phyloP scores from a whole-genome alignment of 148 eudicot genomes.

The Vaccinium myrtillus region DNA sequence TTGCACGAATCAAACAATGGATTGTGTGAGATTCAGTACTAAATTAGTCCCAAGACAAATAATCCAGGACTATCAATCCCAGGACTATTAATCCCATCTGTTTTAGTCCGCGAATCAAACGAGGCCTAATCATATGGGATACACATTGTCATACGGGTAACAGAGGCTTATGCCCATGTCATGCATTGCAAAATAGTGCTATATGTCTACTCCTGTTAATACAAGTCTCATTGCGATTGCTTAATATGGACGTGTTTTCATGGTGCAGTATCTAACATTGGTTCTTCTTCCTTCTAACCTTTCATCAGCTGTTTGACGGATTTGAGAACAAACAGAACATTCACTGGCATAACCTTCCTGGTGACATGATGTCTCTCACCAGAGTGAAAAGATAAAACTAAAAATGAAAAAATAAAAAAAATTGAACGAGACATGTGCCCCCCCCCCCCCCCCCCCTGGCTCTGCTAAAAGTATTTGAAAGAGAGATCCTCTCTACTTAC shows the following conservation, averaged over 20 bases:
- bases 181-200: neutral
- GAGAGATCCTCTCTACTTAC: neutral
- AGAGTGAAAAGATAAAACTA: neutral
- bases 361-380: neutral
- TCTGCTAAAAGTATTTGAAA: neutral
- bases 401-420: neutral
- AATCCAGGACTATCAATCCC: no score
- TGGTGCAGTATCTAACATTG: no score
- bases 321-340: neutral
- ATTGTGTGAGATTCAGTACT: no score
- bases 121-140: no score
- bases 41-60: no score
- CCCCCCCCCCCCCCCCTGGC: neutral
- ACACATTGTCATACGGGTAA: neutral
- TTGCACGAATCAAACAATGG: no score
- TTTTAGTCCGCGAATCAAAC: no score
- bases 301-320: neutral
- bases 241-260: no score
- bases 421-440: neutral
- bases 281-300: neutral
- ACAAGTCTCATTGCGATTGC: no score
- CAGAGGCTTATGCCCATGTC: neutral
- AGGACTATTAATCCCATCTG: no score
- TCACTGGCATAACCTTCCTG: neutral
- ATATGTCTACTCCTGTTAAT: no score